Evolutionary conservation across 1,139 yeast species (phyloP), one percentile per base, ranked within the genome.

Genomic region (Trichomonascaceae sp.): DNA sequence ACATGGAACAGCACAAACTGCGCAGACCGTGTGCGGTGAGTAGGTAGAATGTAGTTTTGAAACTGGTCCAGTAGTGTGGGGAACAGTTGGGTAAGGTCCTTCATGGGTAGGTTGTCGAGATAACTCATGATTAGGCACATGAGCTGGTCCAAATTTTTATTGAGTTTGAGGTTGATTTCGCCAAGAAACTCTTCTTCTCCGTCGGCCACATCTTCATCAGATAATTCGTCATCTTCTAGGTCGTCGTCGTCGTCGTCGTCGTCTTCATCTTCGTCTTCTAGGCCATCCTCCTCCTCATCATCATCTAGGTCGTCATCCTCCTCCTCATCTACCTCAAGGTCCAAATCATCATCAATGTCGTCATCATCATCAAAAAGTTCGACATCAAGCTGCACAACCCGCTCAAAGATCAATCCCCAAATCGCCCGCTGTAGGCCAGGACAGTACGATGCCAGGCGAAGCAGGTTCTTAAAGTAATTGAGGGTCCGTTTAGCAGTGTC

Each of bases 351-450:
- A 49, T 82, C 94, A 36, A 78, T 62, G 43, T 82, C 93, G 45
- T 82, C 94, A 41, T 81, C 59, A 48, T 80, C 93, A 48, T 82
- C 85, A 51, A 84, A 95, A 40, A 87, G 64, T 55, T 85, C 97
- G n/a, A 87, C 95, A 57, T 89, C 98, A 30, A 89, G 64, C 45
- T 84, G 81, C 40, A 89, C 84, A 36, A 82, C 69, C 43, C 75
- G 71, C 54, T 87, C 95, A 29, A 84, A 62, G 16, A 87, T 65
- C 38, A 82, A 58, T 18, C 78, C 77, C 96, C 96, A 87, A 5
- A 81, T 67, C 36, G 74, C 72, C 44, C 71, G 69, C 31, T 48
- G 49, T 42, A 84, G 61, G 46, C 84, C 95, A 4, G 75, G 73
- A 44, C 89, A 80, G 53, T 87, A 87, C 8, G 65, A 62, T 18